A percentile compares a stretch with the other conserved stretches of the same genome.
These are phyloP conservation scores for Hansenula sp. DNA, from an alignment of 1,139 yeast species.

Conservation along the genomic window DNA sequence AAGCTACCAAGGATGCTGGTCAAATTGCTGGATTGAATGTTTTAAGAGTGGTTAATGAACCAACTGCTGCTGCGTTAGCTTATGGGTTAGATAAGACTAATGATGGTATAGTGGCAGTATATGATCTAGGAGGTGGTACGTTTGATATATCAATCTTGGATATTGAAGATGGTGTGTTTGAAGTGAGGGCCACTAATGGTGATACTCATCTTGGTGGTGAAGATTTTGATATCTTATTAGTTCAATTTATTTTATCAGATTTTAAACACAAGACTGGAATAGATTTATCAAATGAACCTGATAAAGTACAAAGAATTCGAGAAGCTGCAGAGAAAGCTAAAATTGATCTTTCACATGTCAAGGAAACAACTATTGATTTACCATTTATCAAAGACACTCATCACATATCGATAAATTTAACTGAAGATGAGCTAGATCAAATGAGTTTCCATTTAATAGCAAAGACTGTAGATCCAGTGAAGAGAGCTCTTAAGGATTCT, in stretches of 20 bases:
- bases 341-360: constrained; percentile 63
- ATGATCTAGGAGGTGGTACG: constrained; percentile 82
- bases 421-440: constrained; percentile 60
- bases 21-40: constrained; percentile 62
- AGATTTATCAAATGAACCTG: constrained; percentile 37
- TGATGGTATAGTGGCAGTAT: constrained; percentile 70
- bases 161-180: constrained; percentile 78
- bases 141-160: constrained; percentile 77
- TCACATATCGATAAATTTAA: constrained; percentile 47
- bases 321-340: constrained; percentile 72
- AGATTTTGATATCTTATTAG: constrained; percentile 65
- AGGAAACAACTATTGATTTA: constrained; percentile 50
- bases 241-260: constrained; percentile 44
- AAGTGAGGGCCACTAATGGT: constrained; percentile 79
- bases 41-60: constrained; percentile 69
- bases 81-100: constrained; percentile 56
- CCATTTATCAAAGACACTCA: constrained; percentile 52
- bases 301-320: constrained; percentile 61
- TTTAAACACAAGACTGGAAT: constrained; percentile 43
- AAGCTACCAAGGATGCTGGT: constrained; percentile 73
- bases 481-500: constrained; percentile 66
- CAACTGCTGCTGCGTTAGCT: constrained; percentile 80
- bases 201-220: constrained; percentile 84
- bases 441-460: constrained; percentile 60
- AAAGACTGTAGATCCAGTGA: constrained; percentile 61